A percentile compares a stretch with the other conserved stretches of the same genome.
Evolutionary conservation across 169 alveolate genomes (phyloP).

Genomic region (Cryptosporidium baileyi): DNA sequence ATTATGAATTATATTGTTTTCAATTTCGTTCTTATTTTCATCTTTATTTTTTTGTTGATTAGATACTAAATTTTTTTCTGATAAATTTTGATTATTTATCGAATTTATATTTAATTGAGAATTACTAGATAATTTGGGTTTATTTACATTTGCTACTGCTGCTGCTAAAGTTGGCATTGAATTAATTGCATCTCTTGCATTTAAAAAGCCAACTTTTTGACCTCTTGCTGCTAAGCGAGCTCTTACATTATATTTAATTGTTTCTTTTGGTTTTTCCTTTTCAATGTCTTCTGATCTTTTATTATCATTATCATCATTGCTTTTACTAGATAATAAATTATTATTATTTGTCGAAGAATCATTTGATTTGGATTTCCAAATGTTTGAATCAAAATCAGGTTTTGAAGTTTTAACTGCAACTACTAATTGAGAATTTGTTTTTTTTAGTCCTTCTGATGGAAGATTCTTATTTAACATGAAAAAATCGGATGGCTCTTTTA

Average conservation of each 20-base stretch:
- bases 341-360: constrained; percentile 4
- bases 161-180: constrained; percentile 70
- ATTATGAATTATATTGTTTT: neutral
- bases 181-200: constrained; percentile 31
- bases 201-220: constrained; percentile 39
- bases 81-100: neutral
- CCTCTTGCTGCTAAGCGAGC: constrained; percentile 71
- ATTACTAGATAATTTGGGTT: neutral
- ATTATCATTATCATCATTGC: neutral
- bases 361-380: constrained; percentile 51
- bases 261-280: constrained; percentile 23
- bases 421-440: constrained; percentile 35
- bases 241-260: constrained; percentile 53
- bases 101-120: neutral
- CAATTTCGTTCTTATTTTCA: neutral
- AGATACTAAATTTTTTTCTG: neutral
- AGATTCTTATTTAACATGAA: neutral
- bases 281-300: neutral
- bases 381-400: constrained; percentile 68
- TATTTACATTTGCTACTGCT: constrained; percentile 32
- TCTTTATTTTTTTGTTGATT: neutral
- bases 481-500: constrained; percentile 23
- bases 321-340: neutral
- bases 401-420: constrained; percentile 63
- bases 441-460: constrained; percentile 5